Evolutionary conservation across 2,329 filamentous ascomycete species (phyloP).

Genomic region (Mollisia scopiformis): DNA sequence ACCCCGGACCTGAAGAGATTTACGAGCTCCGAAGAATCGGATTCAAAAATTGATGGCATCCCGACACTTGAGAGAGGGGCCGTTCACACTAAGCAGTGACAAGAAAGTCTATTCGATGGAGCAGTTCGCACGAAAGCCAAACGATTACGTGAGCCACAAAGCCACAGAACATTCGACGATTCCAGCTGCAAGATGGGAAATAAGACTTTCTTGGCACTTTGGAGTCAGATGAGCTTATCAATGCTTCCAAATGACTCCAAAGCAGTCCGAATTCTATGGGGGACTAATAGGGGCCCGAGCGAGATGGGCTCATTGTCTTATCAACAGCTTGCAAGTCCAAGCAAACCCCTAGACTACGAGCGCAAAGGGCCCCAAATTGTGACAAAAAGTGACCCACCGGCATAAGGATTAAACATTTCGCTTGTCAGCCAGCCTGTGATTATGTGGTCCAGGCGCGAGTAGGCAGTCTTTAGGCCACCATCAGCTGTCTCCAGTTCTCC

Average conservation of each 20-base stretch:
- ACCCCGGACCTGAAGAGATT: background rate
- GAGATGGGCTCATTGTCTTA: no score
- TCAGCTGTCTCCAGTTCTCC: background rate
- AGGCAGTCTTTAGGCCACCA: background rate
- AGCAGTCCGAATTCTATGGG: background rate
- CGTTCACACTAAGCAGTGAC: background rate
- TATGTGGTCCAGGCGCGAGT: background rate
- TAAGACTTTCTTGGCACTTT: background rate
- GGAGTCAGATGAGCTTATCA: background rate
- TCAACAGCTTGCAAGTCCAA: no score
- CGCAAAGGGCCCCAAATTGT: background rate
- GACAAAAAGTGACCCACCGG: background rate
- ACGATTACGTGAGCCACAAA: background rate
- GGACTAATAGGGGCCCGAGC: background rate
- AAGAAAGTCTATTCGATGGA: conserved; percentile 8
- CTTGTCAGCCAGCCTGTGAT: background rate
- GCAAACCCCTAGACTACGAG: background rate
- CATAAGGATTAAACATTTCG: background rate
- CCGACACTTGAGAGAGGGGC: background rate
- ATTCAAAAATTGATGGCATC: background rate
- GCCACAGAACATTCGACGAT: background rate
- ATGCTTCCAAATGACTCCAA: background rate
- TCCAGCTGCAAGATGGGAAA: background rate
- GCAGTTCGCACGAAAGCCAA: background rate
- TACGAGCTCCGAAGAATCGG: background rate